These are phyloP conservation scores for Monilinia aucupariae DNA, from an alignment of 2,329 filamentous ascomycete genomes.

Conservation along the genomic window DNA sequence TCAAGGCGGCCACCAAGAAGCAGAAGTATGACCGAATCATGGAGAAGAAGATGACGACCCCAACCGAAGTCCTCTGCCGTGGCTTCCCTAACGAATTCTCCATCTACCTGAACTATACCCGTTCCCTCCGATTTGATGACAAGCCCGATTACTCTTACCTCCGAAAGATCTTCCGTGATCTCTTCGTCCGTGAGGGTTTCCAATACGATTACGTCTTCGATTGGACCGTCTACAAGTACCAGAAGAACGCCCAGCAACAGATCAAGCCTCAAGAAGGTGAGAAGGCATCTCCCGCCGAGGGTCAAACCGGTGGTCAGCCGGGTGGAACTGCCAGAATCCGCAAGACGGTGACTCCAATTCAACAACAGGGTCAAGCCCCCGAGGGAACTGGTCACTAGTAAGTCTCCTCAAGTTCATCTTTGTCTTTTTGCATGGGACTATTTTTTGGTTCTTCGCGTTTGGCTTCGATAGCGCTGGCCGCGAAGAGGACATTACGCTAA, in stretches of 20 bases:
- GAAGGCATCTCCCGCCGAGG: background rate
- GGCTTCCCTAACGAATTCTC: slow-evolving; percentile 99
- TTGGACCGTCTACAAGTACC: slow-evolving; percentile 99
- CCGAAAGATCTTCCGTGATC: slow-evolving; percentile 99
- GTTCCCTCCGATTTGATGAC: slow-evolving; percentile 97
- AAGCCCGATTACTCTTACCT: slow-evolving; percentile 99
- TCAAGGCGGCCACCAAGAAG: slow-evolving; percentile 99
- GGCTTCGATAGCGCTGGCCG: slow-evolving; percentile 68
- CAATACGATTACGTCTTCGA: slow-evolving; percentile 99
- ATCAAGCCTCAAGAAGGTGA: slow-evolving; percentile 56
- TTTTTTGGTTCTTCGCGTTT: slow-evolving; percentile 71
- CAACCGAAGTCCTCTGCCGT: slow-evolving; percentile 96
- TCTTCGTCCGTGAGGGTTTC: slow-evolving; percentile 98
- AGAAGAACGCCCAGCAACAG: slow-evolving; percentile 71
- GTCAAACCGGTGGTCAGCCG: slow-evolving; percentile 79
- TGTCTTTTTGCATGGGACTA: slow-evolving; percentile 35
- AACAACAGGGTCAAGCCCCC: slow-evolving; percentile 4
- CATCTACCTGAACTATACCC: slow-evolving; percentile 99
- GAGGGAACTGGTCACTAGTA: slow-evolving; percentile 10
- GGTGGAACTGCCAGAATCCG: slow-evolving; percentile 68
- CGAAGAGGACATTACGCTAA: slow-evolving; percentile 65
- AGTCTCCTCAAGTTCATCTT: background rate
- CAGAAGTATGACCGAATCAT: slow-evolving; percentile 99
- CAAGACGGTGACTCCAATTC: slow-evolving; percentile 51
- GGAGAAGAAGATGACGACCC: slow-evolving; percentile 99